Conservation (phyloP, 2,329 filamentous ascomycete species). For the Lachnellula suecica region DNA sequence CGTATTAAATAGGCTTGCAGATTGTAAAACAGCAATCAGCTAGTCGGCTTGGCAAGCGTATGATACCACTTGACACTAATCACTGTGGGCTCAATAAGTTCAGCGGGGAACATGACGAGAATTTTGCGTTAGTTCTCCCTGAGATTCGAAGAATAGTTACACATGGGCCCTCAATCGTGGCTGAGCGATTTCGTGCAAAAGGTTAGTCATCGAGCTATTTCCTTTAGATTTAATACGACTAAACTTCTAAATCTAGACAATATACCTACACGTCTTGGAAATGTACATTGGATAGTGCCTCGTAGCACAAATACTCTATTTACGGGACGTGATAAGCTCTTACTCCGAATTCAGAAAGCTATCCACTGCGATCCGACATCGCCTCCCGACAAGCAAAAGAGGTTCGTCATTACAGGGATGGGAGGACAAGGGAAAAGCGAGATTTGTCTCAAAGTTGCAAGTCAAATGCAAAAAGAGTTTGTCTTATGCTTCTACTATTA, state of each 20-base stretch:
- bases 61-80: no score
- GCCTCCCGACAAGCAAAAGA: conserved; percentile 10
- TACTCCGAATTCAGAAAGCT: conserved; percentile 13
- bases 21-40: no score
- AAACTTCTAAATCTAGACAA: not conserved
- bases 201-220: not conserved
- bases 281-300: conserved; percentile 18
- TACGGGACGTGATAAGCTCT: conserved; percentile 16
- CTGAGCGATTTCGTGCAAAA: conserved; percentile 2
- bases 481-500: conserved; percentile 1
- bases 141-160: conserved; percentile 17
- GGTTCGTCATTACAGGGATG: conserved; percentile 24
- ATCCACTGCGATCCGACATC: not conserved
- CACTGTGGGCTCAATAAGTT: no score
- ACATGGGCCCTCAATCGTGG: conserved; percentile 4
- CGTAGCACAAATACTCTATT: conserved; percentile 18
- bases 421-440: conserved; percentile 25
- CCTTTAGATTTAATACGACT: not conserved
- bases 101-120: no score
- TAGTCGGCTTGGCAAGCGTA: no score
- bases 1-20: no score
- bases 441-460: conserved; percentile 20
- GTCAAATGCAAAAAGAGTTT: conserved; percentile 21
- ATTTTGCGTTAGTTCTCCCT: no score
- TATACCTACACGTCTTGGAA: not conserved